Evolutionary conservation across 192 early-diverging fungal species (phyloP).

Genomic region (Phlyctochytrium planicorne): DNA sequence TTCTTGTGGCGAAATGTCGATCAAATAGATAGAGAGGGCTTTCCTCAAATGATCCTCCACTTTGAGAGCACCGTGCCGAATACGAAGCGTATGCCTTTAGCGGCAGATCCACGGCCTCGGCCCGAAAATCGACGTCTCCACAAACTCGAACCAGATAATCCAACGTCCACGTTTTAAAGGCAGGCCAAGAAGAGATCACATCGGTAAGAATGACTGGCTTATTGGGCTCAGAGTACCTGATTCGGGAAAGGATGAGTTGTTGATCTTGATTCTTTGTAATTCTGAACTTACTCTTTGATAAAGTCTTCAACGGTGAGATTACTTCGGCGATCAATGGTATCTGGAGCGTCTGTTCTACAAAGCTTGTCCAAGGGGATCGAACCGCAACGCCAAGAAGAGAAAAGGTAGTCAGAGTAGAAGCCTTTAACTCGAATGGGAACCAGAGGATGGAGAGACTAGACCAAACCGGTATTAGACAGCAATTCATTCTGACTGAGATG

Average conservation of each 20-base stretch:
- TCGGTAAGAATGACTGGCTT: slow-evolving; percentile 67
- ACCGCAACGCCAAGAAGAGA: slow-evolving; percentile 55
- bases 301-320: slow-evolving; percentile 40
- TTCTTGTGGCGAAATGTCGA: slow-evolving; percentile 52
- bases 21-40: slow-evolving; percentile 71
- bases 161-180: slow-evolving; percentile 56
- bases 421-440: slow-evolving; percentile 34
- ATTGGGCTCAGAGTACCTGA: slow-evolving; percentile 49
- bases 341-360: slow-evolving; percentile 31
- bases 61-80: slow-evolving; percentile 28
- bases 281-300: slow-evolving; percentile 4
- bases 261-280: neutral
- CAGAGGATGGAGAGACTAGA: neutral
- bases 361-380: slow-evolving; percentile 37
- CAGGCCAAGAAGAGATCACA: slow-evolving; percentile 59
- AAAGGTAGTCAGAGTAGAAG: slow-evolving; percentile 68
- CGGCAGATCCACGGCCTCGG: slow-evolving; percentile 63
- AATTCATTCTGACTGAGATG: no score
- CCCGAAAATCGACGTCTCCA: slow-evolving; percentile 49
- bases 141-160: slow-evolving; percentile 45
- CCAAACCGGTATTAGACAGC: no score
- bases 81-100: slow-evolving; percentile 59
- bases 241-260: slow-evolving; percentile 46
- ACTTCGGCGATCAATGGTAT: slow-evolving; percentile 54
- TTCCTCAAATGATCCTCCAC: slow-evolving; percentile 45